Conservation (phyloP, 139 green algal genomes). For the Monoraphidium neglectum region DNA sequence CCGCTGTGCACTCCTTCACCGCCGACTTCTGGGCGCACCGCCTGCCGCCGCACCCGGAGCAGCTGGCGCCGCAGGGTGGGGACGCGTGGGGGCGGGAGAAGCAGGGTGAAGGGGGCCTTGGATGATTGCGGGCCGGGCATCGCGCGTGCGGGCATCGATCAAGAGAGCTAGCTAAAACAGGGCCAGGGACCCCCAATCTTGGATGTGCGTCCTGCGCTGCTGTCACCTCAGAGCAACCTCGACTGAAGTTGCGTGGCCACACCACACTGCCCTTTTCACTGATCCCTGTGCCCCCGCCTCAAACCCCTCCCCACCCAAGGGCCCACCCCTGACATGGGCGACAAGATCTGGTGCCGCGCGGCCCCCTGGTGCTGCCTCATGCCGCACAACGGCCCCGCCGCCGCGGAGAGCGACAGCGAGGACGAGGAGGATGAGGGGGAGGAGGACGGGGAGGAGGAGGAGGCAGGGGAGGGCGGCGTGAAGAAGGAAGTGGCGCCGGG, state of each 20-base stretch:
- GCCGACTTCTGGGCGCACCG: constrained; percentile 43
- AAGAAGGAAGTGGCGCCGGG: neutral
- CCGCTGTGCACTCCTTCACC: constrained; percentile 28
- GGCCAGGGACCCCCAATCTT: too few relatives aligned
- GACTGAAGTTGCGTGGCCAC: too few relatives aligned
- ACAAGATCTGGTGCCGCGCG: constrained; percentile 9
- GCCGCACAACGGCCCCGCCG: constrained; percentile 8
- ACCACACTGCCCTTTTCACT: too few relatives aligned
- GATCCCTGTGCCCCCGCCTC: too few relatives aligned
- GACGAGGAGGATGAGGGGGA: constrained; percentile 22
- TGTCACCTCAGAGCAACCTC: too few relatives aligned
- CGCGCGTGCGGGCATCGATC: too few relatives aligned
- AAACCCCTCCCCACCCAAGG: too few relatives aligned
- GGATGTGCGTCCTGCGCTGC: too few relatives aligned
- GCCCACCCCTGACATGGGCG: neutral
- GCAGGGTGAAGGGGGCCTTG: too few relatives aligned
- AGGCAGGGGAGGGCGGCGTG: constrained; percentile 3
- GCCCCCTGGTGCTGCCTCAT: constrained; percentile 20
- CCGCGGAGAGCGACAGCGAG: neutral
- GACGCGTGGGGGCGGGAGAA: too few relatives aligned
- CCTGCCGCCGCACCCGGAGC: constrained; percentile 46
- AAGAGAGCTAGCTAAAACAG: too few relatives aligned
- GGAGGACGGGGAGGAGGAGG: constrained; percentile 31
- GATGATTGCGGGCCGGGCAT: too few relatives aligned
- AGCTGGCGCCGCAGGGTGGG: constrained; percentile 28